Percentiles rank a stretch among this genome's conserved stretches.
Conservation (phyloP, 441 rosid species). For the Jatropha multifida region DNA sequence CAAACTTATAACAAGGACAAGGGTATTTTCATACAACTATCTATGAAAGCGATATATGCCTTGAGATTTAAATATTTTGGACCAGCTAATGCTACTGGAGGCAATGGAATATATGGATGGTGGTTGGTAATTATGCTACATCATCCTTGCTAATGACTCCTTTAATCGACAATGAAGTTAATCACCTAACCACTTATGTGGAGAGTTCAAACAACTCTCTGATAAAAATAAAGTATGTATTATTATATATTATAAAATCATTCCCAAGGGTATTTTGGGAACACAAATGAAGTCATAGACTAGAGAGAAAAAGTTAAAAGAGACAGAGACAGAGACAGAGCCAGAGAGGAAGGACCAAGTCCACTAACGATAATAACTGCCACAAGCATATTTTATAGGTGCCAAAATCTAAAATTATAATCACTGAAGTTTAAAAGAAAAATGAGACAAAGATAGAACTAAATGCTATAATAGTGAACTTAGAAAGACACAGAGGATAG, state of each 20-base stretch:
- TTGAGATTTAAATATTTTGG: neutral
- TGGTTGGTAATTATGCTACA: neutral
- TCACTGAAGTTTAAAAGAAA: neutral
- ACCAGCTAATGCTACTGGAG: neutral
- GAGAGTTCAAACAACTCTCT: too few species aligned
- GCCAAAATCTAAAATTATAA: conserved; percentile 19
- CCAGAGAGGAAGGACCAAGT: conserved; percentile 5
- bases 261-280: neutral
- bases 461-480: neutral
- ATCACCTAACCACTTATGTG: neutral
- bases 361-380: conserved; percentile 49
- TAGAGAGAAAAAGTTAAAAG: neutral
- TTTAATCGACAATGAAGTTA: neutral
- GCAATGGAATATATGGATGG: neutral
- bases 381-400: conserved; percentile 29
- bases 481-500: neutral
- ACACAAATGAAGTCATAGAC: neutral
- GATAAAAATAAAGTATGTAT: too few species aligned
- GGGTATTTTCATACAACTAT: neutral
- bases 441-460: neutral
- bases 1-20: neutral
- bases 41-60: conserved; percentile 1
- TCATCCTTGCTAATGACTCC: neutral
- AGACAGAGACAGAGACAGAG: neutral
- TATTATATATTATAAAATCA: neutral